Evolutionary conservation across 768 basidiomycete genomes (phyloP).

Genomic region (Suillus discolor): DNA sequence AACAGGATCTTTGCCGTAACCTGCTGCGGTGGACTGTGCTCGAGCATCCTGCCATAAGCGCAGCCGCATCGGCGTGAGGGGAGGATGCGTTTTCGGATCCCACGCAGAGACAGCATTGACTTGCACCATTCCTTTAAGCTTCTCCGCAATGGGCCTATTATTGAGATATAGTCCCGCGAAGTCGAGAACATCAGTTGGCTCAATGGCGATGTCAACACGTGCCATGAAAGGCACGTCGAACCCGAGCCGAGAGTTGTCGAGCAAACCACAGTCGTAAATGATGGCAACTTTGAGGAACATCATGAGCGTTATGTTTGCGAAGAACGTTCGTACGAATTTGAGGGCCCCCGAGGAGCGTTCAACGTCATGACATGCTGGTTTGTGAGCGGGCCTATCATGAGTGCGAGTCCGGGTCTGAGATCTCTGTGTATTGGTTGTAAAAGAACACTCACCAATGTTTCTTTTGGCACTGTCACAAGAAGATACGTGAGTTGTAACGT

Average conservation of each 20-base stretch:
- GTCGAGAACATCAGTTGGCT: conserved; percentile 11
- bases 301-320: conserved; percentile 11
- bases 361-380: conserved; percentile 11
- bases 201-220: conserved; percentile 18
- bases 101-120: conserved; percentile 8
- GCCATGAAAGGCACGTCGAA: conserved; percentile 20
- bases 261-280: conserved; percentile 17
- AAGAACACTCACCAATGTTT: conserved; percentile 17
- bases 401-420: neutral
- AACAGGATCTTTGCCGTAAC: conserved; percentile 8
- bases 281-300: conserved; percentile 15
- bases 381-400: conserved; percentile 17
- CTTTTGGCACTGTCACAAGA: conserved; percentile 15
- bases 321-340: conserved; percentile 18
- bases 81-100: neutral
- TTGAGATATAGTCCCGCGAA: conserved; percentile 16
- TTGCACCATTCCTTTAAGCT: conserved; percentile 19
- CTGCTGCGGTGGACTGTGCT: neutral
- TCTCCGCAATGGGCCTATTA: conserved; percentile 5
- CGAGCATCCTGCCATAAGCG: conserved; percentile 13
- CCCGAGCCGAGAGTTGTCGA: conserved; percentile 14
- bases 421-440: neutral
- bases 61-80: conserved; percentile 15
- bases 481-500: neutral
- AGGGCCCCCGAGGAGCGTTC: conserved; percentile 19